Evolutionary conservation across 371 early-diverging fungal species (phyloP).

Genomic region (Catenaria anguillulae): DNA sequence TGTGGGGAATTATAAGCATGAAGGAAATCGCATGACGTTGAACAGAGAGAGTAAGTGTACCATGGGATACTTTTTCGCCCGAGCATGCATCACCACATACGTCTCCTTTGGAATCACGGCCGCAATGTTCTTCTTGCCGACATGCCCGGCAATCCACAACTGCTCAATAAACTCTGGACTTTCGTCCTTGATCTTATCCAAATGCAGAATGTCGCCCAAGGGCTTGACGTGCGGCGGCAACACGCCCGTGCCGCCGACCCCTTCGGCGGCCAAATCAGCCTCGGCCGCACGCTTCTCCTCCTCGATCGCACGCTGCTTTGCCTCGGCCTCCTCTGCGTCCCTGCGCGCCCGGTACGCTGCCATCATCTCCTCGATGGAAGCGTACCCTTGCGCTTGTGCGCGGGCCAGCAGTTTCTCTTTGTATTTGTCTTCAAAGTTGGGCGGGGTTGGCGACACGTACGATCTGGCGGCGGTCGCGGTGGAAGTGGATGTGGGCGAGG

Average conservation of each 20-base stretch:
- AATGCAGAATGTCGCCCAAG: neutral
- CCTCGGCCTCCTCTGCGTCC: neutral
- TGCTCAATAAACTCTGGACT: constrained; percentile 3
- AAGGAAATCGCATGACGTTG: neutral
- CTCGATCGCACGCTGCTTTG: neutral
- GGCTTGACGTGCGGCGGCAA: constrained; percentile 9
- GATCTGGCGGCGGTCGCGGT: neutral
- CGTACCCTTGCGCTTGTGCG: constrained; percentile 4
- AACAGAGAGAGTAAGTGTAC: no score
- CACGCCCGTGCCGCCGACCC: neutral
- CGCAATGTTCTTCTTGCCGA: neutral
- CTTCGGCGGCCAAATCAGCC: neutral
- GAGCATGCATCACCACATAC: constrained; percentile 1
- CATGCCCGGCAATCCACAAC: constrained; percentile 7
- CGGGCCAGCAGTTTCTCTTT: constrained; percentile 1
- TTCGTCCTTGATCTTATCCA: constrained; percentile 4
- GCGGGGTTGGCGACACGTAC: neutral
- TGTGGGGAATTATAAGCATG: no score
- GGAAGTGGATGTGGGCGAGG: neutral
- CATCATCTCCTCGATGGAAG: constrained; percentile 1
- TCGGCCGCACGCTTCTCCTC: neutral
- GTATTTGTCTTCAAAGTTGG: constrained; percentile 5
- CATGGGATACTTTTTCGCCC: constrained; percentile 9
- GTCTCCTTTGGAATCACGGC: constrained; percentile 8
- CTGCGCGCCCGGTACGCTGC: constrained; percentile 4